Percentiles rank a stretch among this genome's conserved stretches.
phyloP scores from a whole-genome alignment of 331 rosid species.

The Ulmus americana region DNA sequence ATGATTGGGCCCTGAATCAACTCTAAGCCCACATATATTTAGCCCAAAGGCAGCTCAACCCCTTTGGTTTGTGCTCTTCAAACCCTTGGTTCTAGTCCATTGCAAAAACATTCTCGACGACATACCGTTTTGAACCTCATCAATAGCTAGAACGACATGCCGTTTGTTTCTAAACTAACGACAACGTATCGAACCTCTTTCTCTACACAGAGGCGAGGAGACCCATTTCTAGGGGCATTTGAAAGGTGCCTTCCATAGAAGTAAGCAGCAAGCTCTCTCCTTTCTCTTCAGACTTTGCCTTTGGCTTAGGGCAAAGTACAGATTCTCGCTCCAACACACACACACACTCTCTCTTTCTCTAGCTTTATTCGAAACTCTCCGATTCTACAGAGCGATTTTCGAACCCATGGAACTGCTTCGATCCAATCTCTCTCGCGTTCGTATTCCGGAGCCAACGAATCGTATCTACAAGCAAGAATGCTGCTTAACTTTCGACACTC shows the following conservation, averaged over 20 bases:
- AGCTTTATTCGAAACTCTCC: neutral
- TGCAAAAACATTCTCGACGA: too few species aligned
- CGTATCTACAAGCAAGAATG: conserved; percentile 98
- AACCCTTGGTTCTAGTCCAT: too few species aligned
- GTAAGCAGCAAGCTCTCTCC: too few species aligned
- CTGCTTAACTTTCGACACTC: conserved; percentile 81
- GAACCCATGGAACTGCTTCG: conserved; percentile 72
- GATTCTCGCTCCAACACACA: conserved; percentile 8
- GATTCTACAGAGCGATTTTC: conserved; percentile 18
- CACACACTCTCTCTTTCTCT: neutral
- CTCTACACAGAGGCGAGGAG: too few species aligned
- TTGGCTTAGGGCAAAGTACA: conserved; percentile 39
- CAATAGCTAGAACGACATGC: too few species aligned
- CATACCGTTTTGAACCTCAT: too few species aligned
- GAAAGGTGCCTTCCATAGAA: neutral
- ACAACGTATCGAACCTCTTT: too few species aligned
- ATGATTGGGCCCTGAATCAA: too few species aligned
- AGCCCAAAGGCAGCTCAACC: too few species aligned
- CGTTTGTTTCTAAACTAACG: too few species aligned
- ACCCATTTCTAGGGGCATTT: neutral
- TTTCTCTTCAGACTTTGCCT: neutral
- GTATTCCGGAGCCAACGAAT: conserved; percentile 95
- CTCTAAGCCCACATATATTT: too few species aligned
- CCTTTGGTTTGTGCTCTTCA: too few species aligned
- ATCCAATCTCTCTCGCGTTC: conserved; percentile 77